Base-by-base conservation (phyloP, 345 rosid genomes). In the Populus simonii region DNA sequence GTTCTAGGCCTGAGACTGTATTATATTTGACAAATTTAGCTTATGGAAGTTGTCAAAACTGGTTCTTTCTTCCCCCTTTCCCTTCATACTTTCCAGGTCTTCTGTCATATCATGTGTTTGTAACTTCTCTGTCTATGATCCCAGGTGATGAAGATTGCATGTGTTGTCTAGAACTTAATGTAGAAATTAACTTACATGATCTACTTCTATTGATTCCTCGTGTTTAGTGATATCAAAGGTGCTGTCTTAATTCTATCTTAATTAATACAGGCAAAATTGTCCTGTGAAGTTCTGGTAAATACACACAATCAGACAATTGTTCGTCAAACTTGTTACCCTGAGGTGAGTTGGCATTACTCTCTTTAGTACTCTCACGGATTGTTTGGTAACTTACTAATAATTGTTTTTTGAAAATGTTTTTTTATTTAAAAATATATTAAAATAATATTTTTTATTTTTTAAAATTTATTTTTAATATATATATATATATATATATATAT, bases 231-330 rank as follows among this genome's bases (percentile, higher is more conserved):
- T 43, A 6, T 29, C 8, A 61, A 18, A 70, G 4, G 23, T 25
- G 39, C 23, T 18, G 31, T 33, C 35, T 5, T 63, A 66, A 23
- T 3, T 41, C 45, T 41, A 41, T 10, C 45, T 41, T 41, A 11
- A 2, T 41, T 10, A 41, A 41, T 41, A 10, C 45, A 41, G 45
- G 45, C 80, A 45, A 84, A 69, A 80, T 31, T 85, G 79, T 81
- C 80, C 6, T 89, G 92, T 36, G 88, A 72, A 70, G 73, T 89
- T 69, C 12, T 80, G 78, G 76, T 89, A 59, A 85, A 89, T 66
- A 83, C 81, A 38, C 78, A 47, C 66, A 85, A 70, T 66, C 89
- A 85, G 68, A 85, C 89, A 47, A 84, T 87, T 33, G 72, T 45
- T 41, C 84, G 80, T 69, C 87, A 81, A 36, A 74, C 75, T 61